phyloP scores from a whole-genome alignment of 768 basidiomycete species.

The Cystobasidium ongulense region DNA sequence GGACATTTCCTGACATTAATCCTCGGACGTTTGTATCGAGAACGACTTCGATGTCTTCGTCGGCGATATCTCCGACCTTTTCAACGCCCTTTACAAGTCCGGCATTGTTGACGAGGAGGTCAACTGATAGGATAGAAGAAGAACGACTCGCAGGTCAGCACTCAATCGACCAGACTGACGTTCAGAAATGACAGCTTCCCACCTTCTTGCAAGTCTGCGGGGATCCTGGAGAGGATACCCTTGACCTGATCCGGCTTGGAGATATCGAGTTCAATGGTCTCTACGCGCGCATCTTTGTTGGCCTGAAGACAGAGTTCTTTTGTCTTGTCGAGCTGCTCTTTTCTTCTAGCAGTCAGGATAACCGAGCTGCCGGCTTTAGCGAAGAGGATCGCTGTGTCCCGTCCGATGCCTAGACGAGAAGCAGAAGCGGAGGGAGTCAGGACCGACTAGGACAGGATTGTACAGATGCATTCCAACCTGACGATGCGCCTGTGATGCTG shows the following conservation, averaged over 20 bases:
- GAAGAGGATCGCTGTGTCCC: constrained; percentile 31
- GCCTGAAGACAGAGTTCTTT: constrained; percentile 22
- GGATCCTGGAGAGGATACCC: constrained; percentile 13
- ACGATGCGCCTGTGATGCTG: constrained; percentile 30
- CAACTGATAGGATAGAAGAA: constrained; percentile 54
- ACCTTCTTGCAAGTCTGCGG: constrained; percentile 16
- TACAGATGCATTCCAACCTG: not conserved
- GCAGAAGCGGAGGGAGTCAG: not conserved
- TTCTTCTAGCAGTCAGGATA: constrained; percentile 19
- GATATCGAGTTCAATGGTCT: constrained; percentile 28
- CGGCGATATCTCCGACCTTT: constrained; percentile 69
- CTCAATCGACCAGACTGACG: constrained; percentile 68
- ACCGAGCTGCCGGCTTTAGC: constrained; percentile 25
- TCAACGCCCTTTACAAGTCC: constrained; percentile 86
- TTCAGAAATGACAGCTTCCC: constrained; percentile 39
- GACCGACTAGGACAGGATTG: not conserved
- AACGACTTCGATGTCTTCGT: constrained; percentile 72
- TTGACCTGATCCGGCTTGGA: constrained; percentile 10
- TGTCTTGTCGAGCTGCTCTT: constrained; percentile 18
- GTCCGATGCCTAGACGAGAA: constrained; percentile 3
- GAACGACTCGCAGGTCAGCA: too few relatives aligned
- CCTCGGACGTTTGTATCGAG: constrained; percentile 66
- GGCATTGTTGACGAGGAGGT: constrained; percentile 46
- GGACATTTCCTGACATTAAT: constrained; percentile 62
- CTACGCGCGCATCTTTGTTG: constrained; percentile 14